Conservation (phyloP, 1,139 yeast genomes). For the Arxiozyma bovina region DNA sequence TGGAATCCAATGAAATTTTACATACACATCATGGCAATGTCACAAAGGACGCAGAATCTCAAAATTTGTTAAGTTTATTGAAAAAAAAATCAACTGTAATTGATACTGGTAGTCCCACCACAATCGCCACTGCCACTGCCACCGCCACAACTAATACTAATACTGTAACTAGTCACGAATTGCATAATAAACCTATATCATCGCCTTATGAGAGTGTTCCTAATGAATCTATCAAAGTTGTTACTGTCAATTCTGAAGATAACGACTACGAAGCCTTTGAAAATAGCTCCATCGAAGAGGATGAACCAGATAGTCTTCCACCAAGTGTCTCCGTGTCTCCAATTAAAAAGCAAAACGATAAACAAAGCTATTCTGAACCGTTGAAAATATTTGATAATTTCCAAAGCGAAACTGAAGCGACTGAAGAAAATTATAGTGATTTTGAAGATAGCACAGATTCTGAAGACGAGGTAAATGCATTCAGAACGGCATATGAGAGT, state of each 20-base stretch:
- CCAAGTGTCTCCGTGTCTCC: neutral
- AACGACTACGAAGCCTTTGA: constrained; percentile 22
- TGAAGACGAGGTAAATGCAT: constrained; percentile 6
- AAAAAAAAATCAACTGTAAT: neutral
- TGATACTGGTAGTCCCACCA: neutral
- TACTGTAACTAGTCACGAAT: neutral
- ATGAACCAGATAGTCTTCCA: constrained; percentile 1
- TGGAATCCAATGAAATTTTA: neutral
- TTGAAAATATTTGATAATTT: neutral
- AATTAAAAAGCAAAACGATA: neutral
- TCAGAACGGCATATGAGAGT: constrained; percentile 5
- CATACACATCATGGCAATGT: neutral
- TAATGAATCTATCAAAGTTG: constrained; percentile 4
- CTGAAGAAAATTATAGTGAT: constrained; percentile 5
- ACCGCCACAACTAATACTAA: too few species aligned
- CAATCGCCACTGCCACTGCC: too few species aligned
- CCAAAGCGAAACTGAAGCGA: neutral
- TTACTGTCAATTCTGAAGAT: neutral
- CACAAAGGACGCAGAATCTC: neutral
- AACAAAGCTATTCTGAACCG: neutral
- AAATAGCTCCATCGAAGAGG: constrained; percentile 17
- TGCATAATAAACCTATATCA: neutral
- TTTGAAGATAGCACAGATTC: constrained; percentile 12
- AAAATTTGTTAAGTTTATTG: constrained; percentile 2
- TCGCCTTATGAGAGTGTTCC: constrained; percentile 3